A percentile compares a stretch with the other conserved stretches of the same genome.
These are phyloP conservation scores for Starmerella bombicola DNA, from an alignment of 805 yeast genomes.

Conservation along the genomic window DNA sequence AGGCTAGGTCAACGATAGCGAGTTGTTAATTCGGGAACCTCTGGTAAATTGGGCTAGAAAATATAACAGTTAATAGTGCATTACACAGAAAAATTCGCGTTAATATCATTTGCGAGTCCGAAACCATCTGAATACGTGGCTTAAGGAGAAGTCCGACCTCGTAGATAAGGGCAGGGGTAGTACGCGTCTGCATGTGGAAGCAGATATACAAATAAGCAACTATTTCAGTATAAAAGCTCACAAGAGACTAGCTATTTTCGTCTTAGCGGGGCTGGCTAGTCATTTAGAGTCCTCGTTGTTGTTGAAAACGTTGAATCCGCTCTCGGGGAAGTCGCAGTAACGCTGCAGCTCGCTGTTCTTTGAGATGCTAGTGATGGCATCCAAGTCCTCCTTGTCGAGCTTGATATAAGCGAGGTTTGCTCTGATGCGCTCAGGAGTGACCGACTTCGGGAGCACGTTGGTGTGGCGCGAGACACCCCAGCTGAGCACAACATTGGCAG, in stretches of 20 bases:
- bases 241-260: neutral
- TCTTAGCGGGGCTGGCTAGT: neutral
- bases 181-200: too few species aligned
- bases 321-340: conserved; percentile 17
- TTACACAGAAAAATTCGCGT: too few species aligned
- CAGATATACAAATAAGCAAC: too few species aligned
- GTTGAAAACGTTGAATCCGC: conserved; percentile 19
- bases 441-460: conserved; percentile 55
- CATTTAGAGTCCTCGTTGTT: conserved; percentile 22
- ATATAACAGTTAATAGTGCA: too few species aligned
- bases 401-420: conserved; percentile 33
- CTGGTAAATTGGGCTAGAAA: neutral
- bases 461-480: conserved; percentile 40
- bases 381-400: conserved; percentile 35
- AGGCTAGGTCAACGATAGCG: too few species aligned
- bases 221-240: too few species aligned
- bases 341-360: conserved; percentile 16
- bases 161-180: too few species aligned
- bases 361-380: conserved; percentile 24
- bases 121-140: too few species aligned
- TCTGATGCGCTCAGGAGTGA: conserved; percentile 48
- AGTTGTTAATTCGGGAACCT: neutral
- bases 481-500: conserved; percentile 27
- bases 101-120: too few species aligned
- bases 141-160: too few species aligned